Conservation (phyloP, 306 rosid species). For the Malus fusca region DNA sequence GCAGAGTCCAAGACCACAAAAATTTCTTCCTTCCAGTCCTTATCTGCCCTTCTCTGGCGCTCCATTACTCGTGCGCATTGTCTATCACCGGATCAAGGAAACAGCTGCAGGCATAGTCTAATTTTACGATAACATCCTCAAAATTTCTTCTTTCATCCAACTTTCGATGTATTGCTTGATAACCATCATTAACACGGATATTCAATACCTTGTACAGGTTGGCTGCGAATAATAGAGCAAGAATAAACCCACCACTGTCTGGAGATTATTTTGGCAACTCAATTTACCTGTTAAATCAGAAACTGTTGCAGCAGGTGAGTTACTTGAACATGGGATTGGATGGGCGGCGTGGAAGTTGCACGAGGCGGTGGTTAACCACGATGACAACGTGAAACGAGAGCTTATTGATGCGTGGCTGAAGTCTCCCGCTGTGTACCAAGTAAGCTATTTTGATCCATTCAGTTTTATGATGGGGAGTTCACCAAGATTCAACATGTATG, state of each 20-base stretch:
- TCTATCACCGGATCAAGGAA: neutral
- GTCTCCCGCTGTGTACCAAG: neutral
- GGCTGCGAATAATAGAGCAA: constrained; percentile 29
- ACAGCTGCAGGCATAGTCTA: constrained; percentile 20
- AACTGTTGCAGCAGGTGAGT: constrained; percentile 23
- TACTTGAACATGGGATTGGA: constrained; percentile 31
- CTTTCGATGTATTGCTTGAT: too few species aligned
- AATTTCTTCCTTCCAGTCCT: constrained; percentile 52
- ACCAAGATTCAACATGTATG: constrained; percentile 54
- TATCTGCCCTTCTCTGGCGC: constrained; percentile 55
- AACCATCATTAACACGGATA: neutral
- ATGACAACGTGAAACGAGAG: neutral
- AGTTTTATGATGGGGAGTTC: constrained; percentile 48
- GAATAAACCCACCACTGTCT: constrained; percentile 41
- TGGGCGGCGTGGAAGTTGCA: constrained; percentile 62
- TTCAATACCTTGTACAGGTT: neutral
- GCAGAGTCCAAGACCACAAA: constrained; percentile 13
- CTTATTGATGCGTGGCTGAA: constrained; percentile 16
- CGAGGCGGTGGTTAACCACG: constrained; percentile 26
- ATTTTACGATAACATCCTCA: neutral
- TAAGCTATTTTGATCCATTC: neutral
- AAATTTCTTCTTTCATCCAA: neutral
- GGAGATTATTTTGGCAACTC: constrained; percentile 47
- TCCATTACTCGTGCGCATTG: constrained; percentile 38
- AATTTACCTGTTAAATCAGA: neutral